Evolutionary conservation across 257 asterid genomes (phyloP), one percentile per base, ranked within the genome.

Genomic region (Ballota nigra): DNA sequence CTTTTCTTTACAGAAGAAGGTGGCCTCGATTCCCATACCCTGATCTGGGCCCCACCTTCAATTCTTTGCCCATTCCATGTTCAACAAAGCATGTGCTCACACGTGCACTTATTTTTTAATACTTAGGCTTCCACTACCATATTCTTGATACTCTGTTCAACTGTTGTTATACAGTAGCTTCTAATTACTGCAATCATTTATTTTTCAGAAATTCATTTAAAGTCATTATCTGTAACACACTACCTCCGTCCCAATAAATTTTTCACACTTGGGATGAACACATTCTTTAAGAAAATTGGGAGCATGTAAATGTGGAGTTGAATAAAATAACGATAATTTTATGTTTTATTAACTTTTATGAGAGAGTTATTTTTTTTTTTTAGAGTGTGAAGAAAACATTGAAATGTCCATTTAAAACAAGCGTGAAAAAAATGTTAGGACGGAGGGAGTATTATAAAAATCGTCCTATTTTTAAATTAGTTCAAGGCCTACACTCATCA

Each of bases 81-180:
- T 72, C 68, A 79, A 76, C 82, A 76, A 38, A 63, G 71, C 86
- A 82, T 78, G 86, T 82, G 86, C 80, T 76, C 82, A 70, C 86
- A 79, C 86, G 86, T 82, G 79, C 80, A 62, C 52, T 57, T n/a
- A 18, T 16, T 72, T 20, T 51, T 23, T 22, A 53, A 4, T 7
- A 8, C 40, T 63, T 71, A 28, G 34, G 47, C 72, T 53, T 68
- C 72, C n/a, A 33, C 18, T 56, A 52, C 28, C 60, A 12, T 53
- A 43, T 24, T 23, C 34, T 56, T 56, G 8, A 13, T 26, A 6
- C 33, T 60, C 43, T 6, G 20, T 41, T 34, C 12, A 38, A 38
- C 49, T 41, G 52, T 22, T 57, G 11, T 55, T 47, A 12, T 36
- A 29, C 28, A 16, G 11, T n/a, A 0, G 22, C 29, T 55, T 19